Evolutionary conservation across 1,284 basidiomycete genomes (phyloP).

Genomic region (Irpex lacteus): DNA sequence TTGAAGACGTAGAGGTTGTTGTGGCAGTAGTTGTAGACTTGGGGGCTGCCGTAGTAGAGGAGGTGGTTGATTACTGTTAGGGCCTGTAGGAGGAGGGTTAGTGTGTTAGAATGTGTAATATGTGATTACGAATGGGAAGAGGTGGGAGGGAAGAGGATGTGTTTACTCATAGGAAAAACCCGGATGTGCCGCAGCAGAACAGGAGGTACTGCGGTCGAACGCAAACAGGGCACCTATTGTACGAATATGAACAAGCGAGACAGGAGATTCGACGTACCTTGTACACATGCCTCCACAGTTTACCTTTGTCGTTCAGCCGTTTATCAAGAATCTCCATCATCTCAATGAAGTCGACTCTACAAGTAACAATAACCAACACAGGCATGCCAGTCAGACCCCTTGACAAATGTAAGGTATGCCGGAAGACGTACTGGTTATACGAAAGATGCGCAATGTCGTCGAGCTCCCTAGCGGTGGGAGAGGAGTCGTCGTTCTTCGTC

Average conservation of each 20-base stretch:
- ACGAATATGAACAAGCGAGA: neutral
- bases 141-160: too few relatives aligned
- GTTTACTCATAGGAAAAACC: neutral
- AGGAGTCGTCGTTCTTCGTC: conserved; percentile 97
- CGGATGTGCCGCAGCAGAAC: neutral
- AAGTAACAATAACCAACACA: too few relatives aligned
- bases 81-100: conserved; percentile 62
- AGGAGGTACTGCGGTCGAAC: too few relatives aligned
- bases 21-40: conserved; percentile 94
- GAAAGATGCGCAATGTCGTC: conserved; percentile 96
- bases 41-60: conserved; percentile 93
- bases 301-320: conserved; percentile 97
- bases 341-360: conserved; percentile 92
- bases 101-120: too few relatives aligned
- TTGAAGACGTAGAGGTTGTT: conserved; percentile 98
- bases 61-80: conserved; percentile 94
- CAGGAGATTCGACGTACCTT: conserved; percentile 56
- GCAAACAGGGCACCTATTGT: neutral
- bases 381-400: neutral
- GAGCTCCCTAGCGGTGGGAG: conserved; percentile 95
- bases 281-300: conserved; percentile 99
- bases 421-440: conserved; percentile 83
- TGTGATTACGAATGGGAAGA: too few relatives aligned
- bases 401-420: neutral
- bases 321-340: conserved; percentile 99